phyloP scores from a whole-genome alignment of 176 grass and related monocot genomes.

The Saccharum officinarum region DNA sequence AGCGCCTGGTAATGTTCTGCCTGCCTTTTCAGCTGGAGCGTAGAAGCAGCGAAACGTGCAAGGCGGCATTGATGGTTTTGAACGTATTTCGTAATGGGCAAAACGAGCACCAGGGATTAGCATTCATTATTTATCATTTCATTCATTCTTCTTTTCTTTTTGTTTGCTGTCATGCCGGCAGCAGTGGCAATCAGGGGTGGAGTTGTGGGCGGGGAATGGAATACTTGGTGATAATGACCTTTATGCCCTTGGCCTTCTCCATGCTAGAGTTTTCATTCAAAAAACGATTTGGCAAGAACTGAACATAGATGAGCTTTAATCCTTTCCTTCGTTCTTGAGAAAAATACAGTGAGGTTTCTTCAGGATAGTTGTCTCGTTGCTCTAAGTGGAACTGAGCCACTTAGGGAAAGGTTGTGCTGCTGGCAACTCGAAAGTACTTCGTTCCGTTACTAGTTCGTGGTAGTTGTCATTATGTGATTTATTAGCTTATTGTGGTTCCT shows the following conservation, averaged over 20 bases:
- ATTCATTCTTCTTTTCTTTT: neutral
- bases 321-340: neutral
- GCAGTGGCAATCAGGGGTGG: neutral
- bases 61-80: neutral
- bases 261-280: neutral
- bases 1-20: constrained; percentile 37
- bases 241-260: constrained; percentile 9
- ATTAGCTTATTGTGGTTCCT: neutral
- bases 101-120: neutral
- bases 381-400: neutral
- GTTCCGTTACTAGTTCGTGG: neutral
- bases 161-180: neutral
- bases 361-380: neutral
- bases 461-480: neutral
- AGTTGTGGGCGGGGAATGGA: neutral
- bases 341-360: neutral
- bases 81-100: neutral
- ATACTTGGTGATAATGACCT: constrained; percentile 28
- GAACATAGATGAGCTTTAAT: neutral
- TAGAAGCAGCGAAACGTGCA: neutral
- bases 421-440: neutral
- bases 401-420: neutral
- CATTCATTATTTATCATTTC: neutral
- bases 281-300: neutral
- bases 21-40: neutral